A percentile compares a stretch with the other conserved stretches of the same genome.
phyloP scores from a whole-genome alignment of 805 yeast species.

The Saturnispora dispora region DNA sequence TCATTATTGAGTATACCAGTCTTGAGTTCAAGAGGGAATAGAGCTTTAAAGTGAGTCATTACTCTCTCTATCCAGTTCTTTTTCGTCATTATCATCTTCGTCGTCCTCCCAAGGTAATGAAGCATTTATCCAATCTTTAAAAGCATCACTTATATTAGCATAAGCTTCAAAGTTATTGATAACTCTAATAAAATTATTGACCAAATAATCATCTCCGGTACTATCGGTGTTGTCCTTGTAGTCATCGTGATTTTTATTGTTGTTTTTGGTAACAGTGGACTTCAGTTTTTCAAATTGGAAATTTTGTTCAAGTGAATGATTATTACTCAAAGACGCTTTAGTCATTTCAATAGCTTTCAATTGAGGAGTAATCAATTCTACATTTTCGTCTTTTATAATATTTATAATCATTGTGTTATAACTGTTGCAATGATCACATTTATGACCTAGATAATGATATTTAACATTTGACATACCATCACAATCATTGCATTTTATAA shows the following conservation, averaged over 20 bases:
- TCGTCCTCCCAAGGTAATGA: slow-evolving; percentile 9
- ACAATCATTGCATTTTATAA: slow-evolving; percentile 80
- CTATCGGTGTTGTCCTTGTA: slow-evolving; percentile 6
- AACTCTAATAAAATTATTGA: slow-evolving; percentile 27
- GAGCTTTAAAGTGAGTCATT: slow-evolving; percentile 6
- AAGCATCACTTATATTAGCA: slow-evolving; percentile 28
- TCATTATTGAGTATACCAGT: slow-evolving; percentile 27
- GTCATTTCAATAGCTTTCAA: slow-evolving; percentile 3
- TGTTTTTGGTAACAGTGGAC: neutral
- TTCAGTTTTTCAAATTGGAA: slow-evolving; percentile 25
- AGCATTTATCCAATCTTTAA: slow-evolving; percentile 27
- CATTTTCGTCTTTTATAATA: slow-evolving; percentile 54
- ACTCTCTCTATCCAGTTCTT: neutral
- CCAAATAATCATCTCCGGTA: slow-evolving; percentile 17
- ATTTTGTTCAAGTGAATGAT: slow-evolving; percentile 25
- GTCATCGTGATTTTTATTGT: neutral
- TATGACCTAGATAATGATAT: slow-evolving; percentile 79
- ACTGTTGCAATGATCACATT: slow-evolving; percentile 79
- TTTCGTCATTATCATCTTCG: neutral
- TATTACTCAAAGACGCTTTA: neutral
- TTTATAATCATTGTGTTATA: slow-evolving; percentile 75
- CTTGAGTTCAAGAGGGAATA: slow-evolving; percentile 21
- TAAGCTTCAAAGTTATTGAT: slow-evolving; percentile 29
- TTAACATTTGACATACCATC: slow-evolving; percentile 65
- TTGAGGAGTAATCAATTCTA: slow-evolving; percentile 1